phyloP scores from a whole-genome alignment of 129 eudicot species.

The Tagetes erecta region DNA sequence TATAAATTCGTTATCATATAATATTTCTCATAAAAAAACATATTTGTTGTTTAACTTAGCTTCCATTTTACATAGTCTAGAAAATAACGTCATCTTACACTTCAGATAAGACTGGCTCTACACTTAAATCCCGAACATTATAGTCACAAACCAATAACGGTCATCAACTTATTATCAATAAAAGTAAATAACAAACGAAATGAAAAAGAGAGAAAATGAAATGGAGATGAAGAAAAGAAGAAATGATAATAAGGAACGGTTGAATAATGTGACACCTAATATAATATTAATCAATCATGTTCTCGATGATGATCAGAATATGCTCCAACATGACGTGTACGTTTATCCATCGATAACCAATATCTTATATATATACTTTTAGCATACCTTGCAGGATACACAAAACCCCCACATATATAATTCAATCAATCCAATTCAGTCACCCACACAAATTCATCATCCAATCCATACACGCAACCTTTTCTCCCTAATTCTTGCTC shows the following conservation, averaged over 20 bases:
- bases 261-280: conserved; percentile 13
- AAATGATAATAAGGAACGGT: background rate
- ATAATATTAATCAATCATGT: background rate
- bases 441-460: conserved; percentile 21
- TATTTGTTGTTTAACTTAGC: no score
- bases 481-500: background rate
- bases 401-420: conserved; percentile 10
- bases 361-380: background rate
- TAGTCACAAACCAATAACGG: no score
- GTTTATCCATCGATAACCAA: conserved; percentile 30
- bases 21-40: no score
- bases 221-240: background rate
- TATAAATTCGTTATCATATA: no score
- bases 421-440: background rate
- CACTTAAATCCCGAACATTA: no score
- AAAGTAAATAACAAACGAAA: no score
- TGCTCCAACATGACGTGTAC: conserved; percentile 28
- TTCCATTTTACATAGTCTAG: no score
- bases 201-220: no score
- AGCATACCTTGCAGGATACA: conserved; percentile 31
- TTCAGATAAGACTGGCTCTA: no score
- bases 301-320: conserved; percentile 17
- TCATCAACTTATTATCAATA: no score
- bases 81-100: no score
- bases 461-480: conserved; percentile 15